Evolutionary conservation across 306 rosid species (phyloP), one percentile per base, ranked within the genome.

Genomic region (Lathyrus sativus): DNA sequence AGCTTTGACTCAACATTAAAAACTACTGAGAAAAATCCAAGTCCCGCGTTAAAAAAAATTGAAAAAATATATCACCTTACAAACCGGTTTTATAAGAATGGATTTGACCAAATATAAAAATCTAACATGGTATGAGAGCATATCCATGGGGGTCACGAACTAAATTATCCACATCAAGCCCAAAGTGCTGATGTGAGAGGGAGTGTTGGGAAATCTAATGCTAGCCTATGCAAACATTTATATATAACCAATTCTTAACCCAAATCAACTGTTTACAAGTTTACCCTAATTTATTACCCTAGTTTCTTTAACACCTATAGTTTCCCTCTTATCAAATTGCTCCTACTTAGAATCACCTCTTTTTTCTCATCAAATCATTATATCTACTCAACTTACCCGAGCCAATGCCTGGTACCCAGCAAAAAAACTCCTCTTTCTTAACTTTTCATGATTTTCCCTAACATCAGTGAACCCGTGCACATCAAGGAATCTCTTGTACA

Each of bases 391-490:
- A 43, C 76, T 18, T 80, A 93, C 99, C 97, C 90, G 96, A 71
- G 99, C 99, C 68, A 93, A 83, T 51, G 97, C 90, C 77, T 88
- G 97, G 85, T 93, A 93, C 69, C 99, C 99, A 9, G 97, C 97
- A 76, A 93, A 93, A 81, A 93, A 93, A 42, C 95, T 77, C 74
- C 95, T 82, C 86, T 90, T 92, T 76, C 84, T 79, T 43, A 90
- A 77, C 57, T 71, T 79, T 68, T 89, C 96, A 73, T 76, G 86
- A 59, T 80, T 76, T 62, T 29, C 83, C 76, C 68, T 80, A 79
- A 76, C 87, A 62, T 63, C 79, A 11, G 85, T 78, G 74, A 93
- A 93, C 62, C 99, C 99, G 65, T 93, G 97, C 78, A 88, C 93
- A 67, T 88, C 99, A 56, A 93, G 95, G 81, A 93, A 93, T 73